Conservation (phyloP, 192 early-diverging fungal genomes). For the Podila epigama region DNA sequence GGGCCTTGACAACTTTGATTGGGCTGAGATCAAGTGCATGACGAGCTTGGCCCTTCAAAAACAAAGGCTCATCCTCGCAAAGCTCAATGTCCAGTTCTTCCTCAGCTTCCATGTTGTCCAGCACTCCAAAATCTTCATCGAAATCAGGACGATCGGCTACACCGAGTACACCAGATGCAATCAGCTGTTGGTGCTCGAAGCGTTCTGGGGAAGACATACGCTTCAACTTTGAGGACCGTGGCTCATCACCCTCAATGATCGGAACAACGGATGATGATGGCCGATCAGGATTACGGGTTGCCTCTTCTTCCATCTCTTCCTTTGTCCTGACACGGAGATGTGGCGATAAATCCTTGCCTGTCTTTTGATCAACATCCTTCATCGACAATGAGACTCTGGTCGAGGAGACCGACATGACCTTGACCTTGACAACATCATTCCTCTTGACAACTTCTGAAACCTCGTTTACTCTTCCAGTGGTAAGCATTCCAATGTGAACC, state of each 20-base stretch:
- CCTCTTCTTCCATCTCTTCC: constrained; percentile 70
- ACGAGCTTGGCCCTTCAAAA: constrained; percentile 92
- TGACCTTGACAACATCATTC: constrained; percentile 88
- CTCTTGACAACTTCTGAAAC: constrained; percentile 88
- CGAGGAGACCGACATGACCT: constrained; percentile 91
- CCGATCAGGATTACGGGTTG: constrained; percentile 70
- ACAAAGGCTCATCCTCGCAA: constrained; percentile 92
- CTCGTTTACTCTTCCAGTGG: constrained; percentile 71
- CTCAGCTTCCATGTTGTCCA: constrained; percentile 86
- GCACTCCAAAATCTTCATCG: constrained; percentile 87
- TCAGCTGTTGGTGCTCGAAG: constrained; percentile 98
- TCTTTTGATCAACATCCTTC: constrained; percentile 96
- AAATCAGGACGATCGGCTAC: constrained; percentile 85
- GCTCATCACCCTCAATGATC: constrained; percentile 57
- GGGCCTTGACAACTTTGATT: constrained; percentile 98
- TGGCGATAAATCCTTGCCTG: constrained; percentile 88
- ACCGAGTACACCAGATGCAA: constrained; percentile 91
- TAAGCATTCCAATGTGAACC: constrained; percentile 85
- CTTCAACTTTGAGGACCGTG: constrained; percentile 63
- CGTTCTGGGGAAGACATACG: constrained; percentile 93
- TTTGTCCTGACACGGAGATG: constrained; percentile 72
- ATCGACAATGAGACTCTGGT: constrained; percentile 87
- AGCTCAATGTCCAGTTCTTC: constrained; percentile 98
- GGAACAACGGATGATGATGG: constrained; percentile 53
- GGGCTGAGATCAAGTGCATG: constrained; percentile 88